phyloP scores from a whole-genome alignment of 1,284 basidiomycete genomes.

The Ustilago nuda region DNA sequence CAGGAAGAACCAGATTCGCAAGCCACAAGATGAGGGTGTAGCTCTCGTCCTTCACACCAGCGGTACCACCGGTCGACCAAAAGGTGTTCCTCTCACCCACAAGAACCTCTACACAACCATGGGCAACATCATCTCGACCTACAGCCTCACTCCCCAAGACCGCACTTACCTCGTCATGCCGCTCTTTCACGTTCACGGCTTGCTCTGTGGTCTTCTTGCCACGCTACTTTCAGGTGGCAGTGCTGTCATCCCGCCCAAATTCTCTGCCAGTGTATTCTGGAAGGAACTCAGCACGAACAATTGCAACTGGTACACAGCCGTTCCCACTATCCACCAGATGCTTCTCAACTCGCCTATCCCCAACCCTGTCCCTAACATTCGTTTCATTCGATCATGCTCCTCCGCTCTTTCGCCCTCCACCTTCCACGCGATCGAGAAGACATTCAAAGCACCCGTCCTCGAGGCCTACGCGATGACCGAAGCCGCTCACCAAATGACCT shows the following conservation, averaged over 20 bases:
- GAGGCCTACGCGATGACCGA: constrained; percentile 71
- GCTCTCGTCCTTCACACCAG: constrained; percentile 75
- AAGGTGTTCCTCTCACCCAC: constrained; percentile 75
- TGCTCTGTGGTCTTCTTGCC: constrained; percentile 76
- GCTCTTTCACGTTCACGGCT: constrained; percentile 77
- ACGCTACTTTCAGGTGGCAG: constrained; percentile 75
- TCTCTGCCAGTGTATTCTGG: constrained; percentile 77
- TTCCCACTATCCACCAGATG: constrained; percentile 73
- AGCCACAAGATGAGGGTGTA: constrained; percentile 54
- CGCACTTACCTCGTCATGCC: constrained; percentile 76
- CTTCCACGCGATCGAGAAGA: constrained; percentile 71
- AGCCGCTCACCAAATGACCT: constrained; percentile 72
- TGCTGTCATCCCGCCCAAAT: constrained; percentile 75
- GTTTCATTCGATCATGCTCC: constrained; percentile 73
- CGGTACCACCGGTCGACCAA: constrained; percentile 75
- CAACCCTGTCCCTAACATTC: constrained; percentile 69
- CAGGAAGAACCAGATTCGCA: constrained; percentile 21
- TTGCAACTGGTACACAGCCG: constrained; percentile 67
- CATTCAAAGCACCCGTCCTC: constrained; percentile 72
- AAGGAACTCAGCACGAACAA: constrained; percentile 70
- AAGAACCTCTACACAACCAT: constrained; percentile 76
- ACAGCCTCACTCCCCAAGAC: constrained; percentile 72
- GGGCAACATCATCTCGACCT: constrained; percentile 71
- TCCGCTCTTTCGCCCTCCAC: constrained; percentile 71
- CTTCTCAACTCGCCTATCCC: constrained; percentile 70